These are phyloP conservation scores for Xylaria sp. DNA, from an alignment of 2,329 filamentous ascomycete species.

Conservation along the genomic window DNA sequence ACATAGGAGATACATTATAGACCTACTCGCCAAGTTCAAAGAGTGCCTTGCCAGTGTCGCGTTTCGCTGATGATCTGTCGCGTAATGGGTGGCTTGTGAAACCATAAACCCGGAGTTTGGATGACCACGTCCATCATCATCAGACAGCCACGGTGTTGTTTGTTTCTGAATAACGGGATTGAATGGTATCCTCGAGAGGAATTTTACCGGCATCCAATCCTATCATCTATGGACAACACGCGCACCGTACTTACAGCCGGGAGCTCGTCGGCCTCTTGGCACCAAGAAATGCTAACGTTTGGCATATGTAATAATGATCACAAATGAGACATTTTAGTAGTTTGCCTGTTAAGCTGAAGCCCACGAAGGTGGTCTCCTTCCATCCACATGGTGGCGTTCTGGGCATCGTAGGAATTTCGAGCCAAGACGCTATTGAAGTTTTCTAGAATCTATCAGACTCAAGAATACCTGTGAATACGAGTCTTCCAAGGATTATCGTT, in stretches of 20 bases:
- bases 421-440: constrained; percentile 7
- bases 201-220: constrained; percentile 23
- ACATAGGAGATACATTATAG: background rate
- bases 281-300: background rate
- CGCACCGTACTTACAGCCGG: background rate
- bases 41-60: constrained; percentile 11
- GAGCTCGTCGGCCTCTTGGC: constrained; percentile 7
- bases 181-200: background rate
- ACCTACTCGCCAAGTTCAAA: background rate
- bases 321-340: constrained; percentile 7
- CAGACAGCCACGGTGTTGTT: background rate
- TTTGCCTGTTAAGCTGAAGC: constrained; percentile 7
- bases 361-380: constrained; percentile 9
- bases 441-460: constrained; percentile 31
- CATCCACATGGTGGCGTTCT: constrained; percentile 1
- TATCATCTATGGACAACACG: constrained; percentile 6
- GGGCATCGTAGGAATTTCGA: constrained; percentile 10
- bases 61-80: constrained; percentile 4
- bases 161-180: background rate
- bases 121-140: constrained; percentile 9
- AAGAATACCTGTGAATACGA: background rate
- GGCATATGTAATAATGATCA: constrained; percentile 6
- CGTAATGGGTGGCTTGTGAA: constrained; percentile 2
- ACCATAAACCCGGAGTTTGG: constrained; percentile 2
- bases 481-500: background rate